phyloP scores from a whole-genome alignment of 768 basidiomycete genomes.

The Mycena venus region DNA sequence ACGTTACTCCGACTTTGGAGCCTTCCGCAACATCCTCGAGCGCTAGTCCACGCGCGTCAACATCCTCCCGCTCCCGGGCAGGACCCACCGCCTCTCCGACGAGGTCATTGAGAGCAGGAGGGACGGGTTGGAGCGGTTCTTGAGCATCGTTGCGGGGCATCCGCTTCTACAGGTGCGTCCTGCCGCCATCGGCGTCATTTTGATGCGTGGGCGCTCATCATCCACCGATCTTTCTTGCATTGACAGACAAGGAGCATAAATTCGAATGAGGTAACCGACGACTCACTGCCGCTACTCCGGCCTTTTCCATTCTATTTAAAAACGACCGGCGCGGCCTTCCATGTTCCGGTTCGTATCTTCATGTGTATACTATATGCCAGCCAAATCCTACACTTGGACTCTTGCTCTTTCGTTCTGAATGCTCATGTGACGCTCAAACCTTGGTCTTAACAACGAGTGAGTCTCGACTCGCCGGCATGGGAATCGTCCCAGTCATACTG shows the following conservation, averaged over 20 bases:
- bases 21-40: constrained; percentile 98
- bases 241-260: constrained; percentile 85
- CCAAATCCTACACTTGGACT: too few species aligned
- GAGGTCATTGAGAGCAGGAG: constrained; percentile 94
- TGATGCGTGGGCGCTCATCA: constrained; percentile 5
- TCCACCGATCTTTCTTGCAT: constrained; percentile 25
- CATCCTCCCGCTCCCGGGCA: constrained; percentile 96
- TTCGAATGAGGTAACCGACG: too few species aligned
- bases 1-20: constrained; percentile 94
- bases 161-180: constrained; percentile 89
- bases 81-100: constrained; percentile 97
- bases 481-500: too few species aligned
- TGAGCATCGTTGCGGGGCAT: constrained; percentile 97
- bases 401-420: too few species aligned
- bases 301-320: too few species aligned
- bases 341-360: too few species aligned
- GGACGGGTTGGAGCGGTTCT: constrained; percentile 94
- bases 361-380: too few species aligned
- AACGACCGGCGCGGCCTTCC: too few species aligned
- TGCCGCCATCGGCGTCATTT: background rate
- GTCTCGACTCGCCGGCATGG: too few species aligned
- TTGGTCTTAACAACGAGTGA: too few species aligned
- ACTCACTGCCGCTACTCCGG: too few species aligned
- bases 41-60: constrained; percentile 97
- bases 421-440: too few species aligned